Percentiles rank a stretch among this genome's conserved stretches.
Evolutionary conservation across 208 protist species (phyloP).

Genomic region (Lotmaria passim): DNA sequence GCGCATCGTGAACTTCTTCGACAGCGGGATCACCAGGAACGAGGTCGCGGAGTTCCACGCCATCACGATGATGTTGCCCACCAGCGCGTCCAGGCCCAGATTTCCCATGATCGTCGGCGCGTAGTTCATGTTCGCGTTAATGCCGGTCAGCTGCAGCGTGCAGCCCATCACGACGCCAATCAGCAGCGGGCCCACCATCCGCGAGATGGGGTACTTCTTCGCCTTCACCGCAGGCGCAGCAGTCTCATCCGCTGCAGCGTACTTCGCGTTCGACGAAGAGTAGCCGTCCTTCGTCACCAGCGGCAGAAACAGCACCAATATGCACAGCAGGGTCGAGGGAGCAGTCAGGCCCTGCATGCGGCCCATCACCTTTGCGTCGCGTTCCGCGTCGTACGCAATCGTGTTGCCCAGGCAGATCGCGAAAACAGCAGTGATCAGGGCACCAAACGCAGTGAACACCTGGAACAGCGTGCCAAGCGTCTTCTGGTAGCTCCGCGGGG

Average conservation of each 20-base stretch:
- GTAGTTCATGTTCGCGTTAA: constrained; percentile 78
- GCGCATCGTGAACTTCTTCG: constrained; percentile 46
- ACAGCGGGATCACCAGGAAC: constrained; percentile 55
- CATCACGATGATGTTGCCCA: constrained; percentile 73
- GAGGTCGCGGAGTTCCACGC: constrained; percentile 61
- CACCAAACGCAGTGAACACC: constrained; percentile 51
- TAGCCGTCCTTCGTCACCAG: constrained; percentile 40
- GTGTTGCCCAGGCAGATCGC: constrained; percentile 46
- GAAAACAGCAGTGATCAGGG: constrained; percentile 51
- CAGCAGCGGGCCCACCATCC: constrained; percentile 42
- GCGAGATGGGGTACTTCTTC: constrained; percentile 26
- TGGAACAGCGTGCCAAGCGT: constrained; percentile 61
- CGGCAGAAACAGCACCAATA: constrained; percentile 40
- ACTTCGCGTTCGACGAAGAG: neutral
- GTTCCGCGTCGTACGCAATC: constrained; percentile 28
- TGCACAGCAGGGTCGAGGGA: constrained; percentile 36
- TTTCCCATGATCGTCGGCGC: constrained; percentile 61
- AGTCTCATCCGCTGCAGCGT: constrained; percentile 12
- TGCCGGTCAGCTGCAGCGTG: constrained; percentile 69
- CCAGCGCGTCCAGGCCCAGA: constrained; percentile 45
- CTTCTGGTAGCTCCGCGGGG: neutral
- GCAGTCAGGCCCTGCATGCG: constrained; percentile 53
- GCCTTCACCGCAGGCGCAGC: constrained; percentile 10
- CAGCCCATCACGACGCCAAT: constrained; percentile 44
- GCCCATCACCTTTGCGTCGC: constrained; percentile 34